Evolutionary conservation across 2,329 filamentous ascomycete genomes (phyloP), one percentile per base, ranked within the genome.

Genomic region (Dactylellina drechsleri): DNA sequence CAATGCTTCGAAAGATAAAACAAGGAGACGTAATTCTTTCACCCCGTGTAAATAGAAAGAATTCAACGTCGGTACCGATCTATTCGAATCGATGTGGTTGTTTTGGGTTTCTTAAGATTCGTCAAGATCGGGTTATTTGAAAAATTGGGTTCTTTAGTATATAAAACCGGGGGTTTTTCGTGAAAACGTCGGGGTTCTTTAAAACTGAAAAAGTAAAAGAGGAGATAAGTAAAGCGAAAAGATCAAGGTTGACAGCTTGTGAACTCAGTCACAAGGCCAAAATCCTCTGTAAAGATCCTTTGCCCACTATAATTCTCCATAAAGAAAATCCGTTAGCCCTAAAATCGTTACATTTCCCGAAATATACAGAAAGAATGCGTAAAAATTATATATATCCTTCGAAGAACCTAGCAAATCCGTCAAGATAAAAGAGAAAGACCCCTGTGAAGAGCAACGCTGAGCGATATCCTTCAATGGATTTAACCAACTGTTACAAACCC

Each of bases 21-120:
- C 67, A 66, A 47, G 41, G 31, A 62, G 66, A 70, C 70, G 70
- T 64, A 66, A 62, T 64, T 74, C 70, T 74, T 74, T 67, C 57
- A 74, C 70, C 70, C 70, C 70, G 70, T 66, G 50, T 61, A 52
- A 49, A 62, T 10, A 62, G 70, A 74, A 73, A 74, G 70, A 74
- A 67, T 67, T 74, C 70, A 58, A 36, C 70, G 61, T 66, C 70
- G 43, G 57, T 56, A 60, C 70, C 70, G 52, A 74, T 74, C 70
- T 74, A 36, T 66, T 45, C 28, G 70, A 74, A 74, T 67, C 70
- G 70, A 67, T 58, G 66, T 62, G 13, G 56, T 54, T 50, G 20
- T 54, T 50, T 60, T n/a, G 28, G 62, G 70, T 62, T 74, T 74
- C 57, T 74, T 74, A 54, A 54, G 70, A 74, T 67, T 74, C 70